Evolutionary conservation across 2,329 filamentous ascomycete genomes (phyloP).

Genomic region (Fusarium palustre): DNA sequence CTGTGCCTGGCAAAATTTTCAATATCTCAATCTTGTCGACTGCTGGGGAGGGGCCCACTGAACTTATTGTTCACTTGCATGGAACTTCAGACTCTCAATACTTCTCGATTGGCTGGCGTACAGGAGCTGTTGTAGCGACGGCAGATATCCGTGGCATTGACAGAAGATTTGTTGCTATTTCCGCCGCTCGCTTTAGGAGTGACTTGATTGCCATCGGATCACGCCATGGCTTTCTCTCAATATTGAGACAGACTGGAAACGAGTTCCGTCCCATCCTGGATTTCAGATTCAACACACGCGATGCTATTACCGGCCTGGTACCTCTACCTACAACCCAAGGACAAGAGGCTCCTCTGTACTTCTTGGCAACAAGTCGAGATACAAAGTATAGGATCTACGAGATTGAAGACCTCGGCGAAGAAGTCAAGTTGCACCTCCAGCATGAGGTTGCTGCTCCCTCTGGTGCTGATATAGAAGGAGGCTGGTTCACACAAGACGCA

Average conservation of each 20-base stretch:
- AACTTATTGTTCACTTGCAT: conserved; percentile 61
- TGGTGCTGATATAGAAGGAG: conserved; percentile 80
- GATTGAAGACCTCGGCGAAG: conserved; percentile 45
- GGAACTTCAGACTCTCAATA: conserved; percentile 58
- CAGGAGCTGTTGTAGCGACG: conserved; percentile 47
- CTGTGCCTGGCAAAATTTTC: conserved; percentile 61
- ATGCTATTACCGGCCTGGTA: conserved; percentile 77
- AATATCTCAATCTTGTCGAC: conserved; percentile 60
- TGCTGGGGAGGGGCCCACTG: conserved; percentile 26
- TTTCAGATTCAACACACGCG: conserved; percentile 58
- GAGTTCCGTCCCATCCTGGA: conserved; percentile 50
- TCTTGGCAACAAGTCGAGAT: conserved; percentile 82
- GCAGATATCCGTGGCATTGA: conserved; percentile 55
- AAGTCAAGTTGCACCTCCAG: conserved; percentile 59
- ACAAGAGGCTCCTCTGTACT: conserved; percentile 51
- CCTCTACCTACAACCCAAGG: conserved; percentile 53
- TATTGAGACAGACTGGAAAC: conserved; percentile 45
- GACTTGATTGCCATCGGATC: conserved; percentile 65
- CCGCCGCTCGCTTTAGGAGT: conserved; percentile 56
- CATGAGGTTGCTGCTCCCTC: conserved; percentile 78
- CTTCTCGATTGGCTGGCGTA: conserved; percentile 54
- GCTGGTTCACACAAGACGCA: conserved; percentile 64
- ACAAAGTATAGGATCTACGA: conserved; percentile 77
- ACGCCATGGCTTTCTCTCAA: conserved; percentile 61
- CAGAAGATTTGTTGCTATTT: conserved; percentile 62